These are phyloP conservation scores for Verticillium tricorpus DNA, from an alignment of 2,329 filamentous ascomycete species.

Conservation along the genomic window DNA sequence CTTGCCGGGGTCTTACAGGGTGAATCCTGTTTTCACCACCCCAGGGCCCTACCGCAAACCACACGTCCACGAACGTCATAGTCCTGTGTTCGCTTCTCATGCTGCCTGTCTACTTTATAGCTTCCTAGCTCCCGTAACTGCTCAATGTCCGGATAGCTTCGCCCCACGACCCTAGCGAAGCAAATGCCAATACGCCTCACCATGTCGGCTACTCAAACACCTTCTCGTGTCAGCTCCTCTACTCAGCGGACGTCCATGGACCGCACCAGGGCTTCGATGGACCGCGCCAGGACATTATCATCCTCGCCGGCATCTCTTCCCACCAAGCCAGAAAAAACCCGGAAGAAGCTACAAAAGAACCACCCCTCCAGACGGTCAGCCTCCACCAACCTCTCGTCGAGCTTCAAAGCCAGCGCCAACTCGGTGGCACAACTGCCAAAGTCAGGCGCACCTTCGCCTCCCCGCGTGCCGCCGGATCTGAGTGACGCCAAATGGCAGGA, in stretches of 20 bases:
- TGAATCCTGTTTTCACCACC: neutral
- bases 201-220: neutral
- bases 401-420: slow-evolving; percentile 8
- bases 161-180: neutral
- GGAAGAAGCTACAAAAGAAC: slow-evolving; percentile 22
- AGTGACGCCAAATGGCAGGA: slow-evolving; percentile 27
- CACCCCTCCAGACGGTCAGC: slow-evolving; percentile 17
- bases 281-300: slow-evolving; percentile 10
- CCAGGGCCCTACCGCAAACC: neutral
- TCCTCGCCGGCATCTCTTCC: slow-evolving; percentile 9
- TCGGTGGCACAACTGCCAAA: slow-evolving; percentile 4
- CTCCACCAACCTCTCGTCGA: slow-evolving; percentile 14
- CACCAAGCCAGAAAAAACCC: slow-evolving; percentile 12
- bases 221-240: slow-evolving; percentile 1
- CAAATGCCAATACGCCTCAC: neutral
- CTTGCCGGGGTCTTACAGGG: neutral
- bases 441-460: neutral
- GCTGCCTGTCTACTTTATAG: neutral
- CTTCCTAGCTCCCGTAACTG: neutral
- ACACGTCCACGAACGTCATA: neutral
- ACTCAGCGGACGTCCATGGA: slow-evolving; percentile 15
- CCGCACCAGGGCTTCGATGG: slow-evolving; percentile 2
- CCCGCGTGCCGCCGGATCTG: slow-evolving; percentile 23
- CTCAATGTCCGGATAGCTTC: neutral
- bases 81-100: neutral